phyloP scores from a whole-genome alignment of 2,329 filamentous ascomycete genomes.

The Pyricularia pennisetigena region DNA sequence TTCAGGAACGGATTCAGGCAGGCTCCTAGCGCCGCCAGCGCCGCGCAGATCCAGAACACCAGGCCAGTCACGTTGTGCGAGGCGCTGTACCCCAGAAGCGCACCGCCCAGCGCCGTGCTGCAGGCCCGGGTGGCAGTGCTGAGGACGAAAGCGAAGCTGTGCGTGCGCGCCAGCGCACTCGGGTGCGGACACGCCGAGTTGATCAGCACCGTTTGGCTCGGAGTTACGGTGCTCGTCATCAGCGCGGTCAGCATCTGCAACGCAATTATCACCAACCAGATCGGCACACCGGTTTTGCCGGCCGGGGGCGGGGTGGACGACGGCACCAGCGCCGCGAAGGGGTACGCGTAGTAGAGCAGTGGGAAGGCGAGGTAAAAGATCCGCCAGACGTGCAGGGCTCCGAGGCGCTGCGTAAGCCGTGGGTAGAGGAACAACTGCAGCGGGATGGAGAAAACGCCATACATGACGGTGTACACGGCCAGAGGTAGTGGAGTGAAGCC shows the following conservation, averaged over 20 bases:
- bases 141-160: slow-evolving; percentile 27
- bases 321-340: slow-evolving; percentile 61
- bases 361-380: slow-evolving; percentile 61
- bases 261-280: slow-evolving; percentile 45
- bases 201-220: slow-evolving; percentile 46
- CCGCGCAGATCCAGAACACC: not conserved
- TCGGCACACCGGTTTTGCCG: slow-evolving; percentile 38
- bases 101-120: slow-evolving; percentile 30
- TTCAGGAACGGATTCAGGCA: not conserved
- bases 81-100: slow-evolving; percentile 30
- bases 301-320: slow-evolving; percentile 39
- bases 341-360: slow-evolving; percentile 56
- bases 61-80: slow-evolving; percentile 15
- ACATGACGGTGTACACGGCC: slow-evolving; percentile 64
- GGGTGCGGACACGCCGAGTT: slow-evolving; percentile 52
- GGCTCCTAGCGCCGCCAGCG: not conserved
- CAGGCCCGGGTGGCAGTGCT: slow-evolving; percentile 23
- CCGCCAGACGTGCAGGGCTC: slow-evolving; percentile 58
- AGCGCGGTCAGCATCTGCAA: slow-evolving; percentile 39
- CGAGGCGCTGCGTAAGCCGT: slow-evolving; percentile 53
- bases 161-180: slow-evolving; percentile 46
- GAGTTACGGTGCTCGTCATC: slow-evolving; percentile 56
- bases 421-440: slow-evolving; percentile 68
- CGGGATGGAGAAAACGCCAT: slow-evolving; percentile 65
- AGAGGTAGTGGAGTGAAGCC: slow-evolving; percentile 63